phyloP scores from a whole-genome alignment of 2,329 filamentous ascomycete species.

The Fusarium nygamai region DNA sequence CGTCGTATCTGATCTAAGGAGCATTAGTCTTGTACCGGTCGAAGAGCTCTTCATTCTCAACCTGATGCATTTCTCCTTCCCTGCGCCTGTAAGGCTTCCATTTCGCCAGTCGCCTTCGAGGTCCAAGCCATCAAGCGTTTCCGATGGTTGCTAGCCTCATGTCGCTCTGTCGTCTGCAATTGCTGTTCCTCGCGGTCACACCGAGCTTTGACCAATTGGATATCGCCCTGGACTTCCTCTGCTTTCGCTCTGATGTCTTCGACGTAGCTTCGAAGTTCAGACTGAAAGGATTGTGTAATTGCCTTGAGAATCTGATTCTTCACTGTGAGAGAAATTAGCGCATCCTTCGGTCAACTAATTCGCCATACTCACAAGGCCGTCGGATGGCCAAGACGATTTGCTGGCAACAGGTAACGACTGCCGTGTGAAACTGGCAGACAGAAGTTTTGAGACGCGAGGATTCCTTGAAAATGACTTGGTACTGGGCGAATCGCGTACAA shows the following conservation, averaged over 20 bases:
- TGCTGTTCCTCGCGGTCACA: slow-evolving; percentile 4
- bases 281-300: slow-evolving; percentile 17
- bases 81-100: background rate
- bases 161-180: background rate
- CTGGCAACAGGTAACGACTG: slow-evolving; percentile 17
- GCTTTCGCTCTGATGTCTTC: slow-evolving; percentile 21
- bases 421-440: slow-evolving; percentile 8
- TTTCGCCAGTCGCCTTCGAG: background rate
- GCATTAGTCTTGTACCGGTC: too few species aligned
- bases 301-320: background rate
- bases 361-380: background rate
- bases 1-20: background rate
- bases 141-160: slow-evolving; percentile 1
- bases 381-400: background rate
- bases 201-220: slow-evolving; percentile 8
- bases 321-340: background rate
- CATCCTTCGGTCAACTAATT: rapidly evolving
- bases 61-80: background rate
- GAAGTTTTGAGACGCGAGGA: background rate
- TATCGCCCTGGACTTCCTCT: background rate
- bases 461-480: slow-evolving; percentile 4
- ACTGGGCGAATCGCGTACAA: slow-evolving; percentile 6
- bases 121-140: background rate
- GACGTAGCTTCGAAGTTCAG: slow-evolving; percentile 8
- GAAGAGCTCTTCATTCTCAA: background rate